phyloP scores from a whole-genome alignment of 2,329 filamentous ascomycete species.

The Fusarium marasasianum region DNA sequence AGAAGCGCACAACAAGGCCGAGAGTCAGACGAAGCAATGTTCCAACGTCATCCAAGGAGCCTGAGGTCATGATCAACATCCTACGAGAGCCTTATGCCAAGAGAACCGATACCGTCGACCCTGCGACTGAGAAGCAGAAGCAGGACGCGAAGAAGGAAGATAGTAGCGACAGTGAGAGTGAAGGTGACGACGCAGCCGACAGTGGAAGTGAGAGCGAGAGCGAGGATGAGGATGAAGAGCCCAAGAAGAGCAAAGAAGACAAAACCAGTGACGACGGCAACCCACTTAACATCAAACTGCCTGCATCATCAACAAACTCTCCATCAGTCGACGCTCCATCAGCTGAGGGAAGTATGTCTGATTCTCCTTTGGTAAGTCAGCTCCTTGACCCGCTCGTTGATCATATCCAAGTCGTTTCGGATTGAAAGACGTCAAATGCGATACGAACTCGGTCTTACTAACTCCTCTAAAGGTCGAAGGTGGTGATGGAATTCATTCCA shows the following conservation, averaged over 20 bases:
- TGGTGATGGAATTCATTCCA: conserved; percentile 24
- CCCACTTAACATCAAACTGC: background rate
- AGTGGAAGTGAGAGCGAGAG: conserved; percentile 7
- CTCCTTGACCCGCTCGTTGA: background rate
- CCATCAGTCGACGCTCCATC: conserved; percentile 20
- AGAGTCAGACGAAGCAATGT: conserved; percentile 14
- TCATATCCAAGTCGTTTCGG: background rate
- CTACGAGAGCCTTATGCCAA: background rate
- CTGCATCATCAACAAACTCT: background rate
- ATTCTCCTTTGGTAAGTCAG: conserved; percentile 32
- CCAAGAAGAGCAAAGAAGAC: background rate
- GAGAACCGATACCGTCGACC: background rate
- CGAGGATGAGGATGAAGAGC: background rate
- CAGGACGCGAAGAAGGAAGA: conserved; percentile 6
- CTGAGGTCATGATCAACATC: conserved; percentile 9
- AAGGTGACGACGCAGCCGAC: background rate
- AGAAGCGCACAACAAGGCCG: conserved; percentile 12
- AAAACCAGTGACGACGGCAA: background rate
- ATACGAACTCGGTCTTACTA: conserved; percentile 3
- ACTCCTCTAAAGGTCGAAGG: conserved; percentile 20
- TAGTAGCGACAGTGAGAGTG: background rate
- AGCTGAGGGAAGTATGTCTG: conserved; percentile 15
- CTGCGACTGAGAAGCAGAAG: background rate
- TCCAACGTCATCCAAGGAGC: conserved; percentile 4
- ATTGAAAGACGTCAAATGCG: background rate